Evolutionary conservation across 257 asterid genomes (phyloP), one percentile per base, ranked within the genome.

Genomic region (Fraxinus quadrangulata): DNA sequence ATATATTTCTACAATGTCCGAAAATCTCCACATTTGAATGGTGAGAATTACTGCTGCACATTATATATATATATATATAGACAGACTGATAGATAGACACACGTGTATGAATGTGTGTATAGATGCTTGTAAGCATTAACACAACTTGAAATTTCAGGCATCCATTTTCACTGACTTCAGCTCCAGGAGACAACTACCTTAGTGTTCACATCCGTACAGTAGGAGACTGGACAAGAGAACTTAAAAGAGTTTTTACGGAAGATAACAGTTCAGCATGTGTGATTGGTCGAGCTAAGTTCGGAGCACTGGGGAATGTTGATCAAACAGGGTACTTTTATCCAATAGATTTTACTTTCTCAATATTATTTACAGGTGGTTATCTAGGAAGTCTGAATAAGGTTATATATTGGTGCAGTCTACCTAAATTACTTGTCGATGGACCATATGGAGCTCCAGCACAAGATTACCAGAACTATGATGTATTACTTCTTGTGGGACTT

Each of bases 381-480:
- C 71, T 2, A 21, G 40, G 75, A 34, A 21, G 21, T 63, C 49
- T 82, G 26, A 81, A 16, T 7, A 76, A 73, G 31, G 70, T 69
- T 5, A 39, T 30, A 42, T 21, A 10, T 74, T 66, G 37, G 42
- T 75, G 84, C 93, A 92, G 97, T 73, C 85, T 89, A 70, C 97
- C 97, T 67, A 87, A 91, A 83, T 74, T 94, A 86, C 89, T 90
- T 8, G 94, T 90, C 2, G 97, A 92, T 77, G 98, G 98, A 80
- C 98, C 98, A 66, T 92, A 94, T 40, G 98, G 98, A 30, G 97
- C 97, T 72, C 96, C 98, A 42, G 98, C 98, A 17, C 97, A 94
- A 72, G 96, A 90, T 75, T 92, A 92, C 87, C 93, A 87, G 77
- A 91, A 88, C 82, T 94, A 94, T 42, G 97, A 94, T 42, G 94